Evolutionary conservation across 129 eudicot species (phyloP).

Genomic region (Lactuca sativa): DNA sequence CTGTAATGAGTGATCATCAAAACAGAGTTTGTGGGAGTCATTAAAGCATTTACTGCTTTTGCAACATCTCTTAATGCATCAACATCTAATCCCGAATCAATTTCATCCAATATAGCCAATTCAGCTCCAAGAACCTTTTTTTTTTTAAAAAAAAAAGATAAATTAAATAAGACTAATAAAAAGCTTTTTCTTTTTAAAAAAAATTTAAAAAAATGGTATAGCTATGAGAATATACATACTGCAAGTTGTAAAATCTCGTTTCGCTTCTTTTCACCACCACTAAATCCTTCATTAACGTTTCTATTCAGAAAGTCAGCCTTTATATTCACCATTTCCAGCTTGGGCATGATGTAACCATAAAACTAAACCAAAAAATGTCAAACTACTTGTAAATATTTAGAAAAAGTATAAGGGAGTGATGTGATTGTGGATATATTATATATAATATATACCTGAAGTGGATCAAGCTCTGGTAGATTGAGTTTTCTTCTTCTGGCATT

Average conservation of each 20-base stretch:
- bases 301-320: slow-evolving; percentile 79
- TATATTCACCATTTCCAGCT: slow-evolving; percentile 85
- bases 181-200: no score
- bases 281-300: slow-evolving; percentile 98
- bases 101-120: slow-evolving; percentile 89
- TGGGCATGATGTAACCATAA: slow-evolving; percentile 75
- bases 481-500: slow-evolving; percentile 90
- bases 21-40: slow-evolving; percentile 76
- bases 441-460: slow-evolving; percentile 64
- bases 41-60: slow-evolving; percentile 82
- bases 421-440: neutral
- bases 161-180: neutral
- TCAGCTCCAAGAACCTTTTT: slow-evolving; percentile 94
- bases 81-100: slow-evolving; percentile 98
- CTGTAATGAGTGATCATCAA: slow-evolving; percentile 96
- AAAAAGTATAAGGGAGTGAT: neutral
- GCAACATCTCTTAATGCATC: slow-evolving; percentile 96
- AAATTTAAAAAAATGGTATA: neutral
- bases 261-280: slow-evolving; percentile 99
- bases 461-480: slow-evolving; percentile 79
- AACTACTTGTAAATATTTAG: neutral
- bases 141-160: neutral
- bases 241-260: slow-evolving; percentile 97
- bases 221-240: slow-evolving; percentile 41
- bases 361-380: slow-evolving; percentile 56